phyloP scores from a whole-genome alignment of 1,139 yeast species.

The Sugiyamaella castrensis region DNA sequence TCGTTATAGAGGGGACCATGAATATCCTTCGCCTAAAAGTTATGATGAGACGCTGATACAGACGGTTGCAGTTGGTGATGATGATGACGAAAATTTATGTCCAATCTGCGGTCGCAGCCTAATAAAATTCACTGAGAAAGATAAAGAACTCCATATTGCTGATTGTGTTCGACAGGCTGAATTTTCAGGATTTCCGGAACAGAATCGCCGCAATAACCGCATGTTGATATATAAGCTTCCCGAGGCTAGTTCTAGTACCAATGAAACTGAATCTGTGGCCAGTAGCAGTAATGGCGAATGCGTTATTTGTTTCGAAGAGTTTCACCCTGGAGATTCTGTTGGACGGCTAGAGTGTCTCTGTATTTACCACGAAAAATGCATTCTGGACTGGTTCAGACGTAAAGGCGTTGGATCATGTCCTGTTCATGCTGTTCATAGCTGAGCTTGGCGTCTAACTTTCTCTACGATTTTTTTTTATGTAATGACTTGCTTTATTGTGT shows the following conservation, averaged over 20 bases:
- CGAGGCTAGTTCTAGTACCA: not conserved
- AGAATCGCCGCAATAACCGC: conserved; percentile 54
- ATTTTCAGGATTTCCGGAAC: conserved; percentile 58
- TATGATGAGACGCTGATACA: conserved; percentile 32
- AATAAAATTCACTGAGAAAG: conserved; percentile 42
- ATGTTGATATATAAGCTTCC: conserved; percentile 84
- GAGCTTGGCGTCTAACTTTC: conserved; percentile 3
- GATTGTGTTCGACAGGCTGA: conserved; percentile 66
- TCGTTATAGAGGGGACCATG: not conserved
- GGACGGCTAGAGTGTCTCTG: conserved; percentile 94
- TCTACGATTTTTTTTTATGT: conserved; percentile 1
- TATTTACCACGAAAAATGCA: conserved; percentile 87
- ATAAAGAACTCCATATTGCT: conserved; percentile 65
- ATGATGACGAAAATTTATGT: conserved; percentile 45
- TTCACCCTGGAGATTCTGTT: conserved; percentile 80
- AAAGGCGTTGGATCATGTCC: conserved; percentile 88
- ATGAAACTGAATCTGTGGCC: conserved; percentile 14
- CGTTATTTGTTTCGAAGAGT: conserved; percentile 88
- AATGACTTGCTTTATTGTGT: not conserved
- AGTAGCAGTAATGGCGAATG: conserved; percentile 53
- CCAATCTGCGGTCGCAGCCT: conserved; percentile 50
- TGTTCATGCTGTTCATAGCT: conserved; percentile 55
- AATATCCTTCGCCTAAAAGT: conserved; percentile 8
- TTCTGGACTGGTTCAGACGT: conserved; percentile 82
- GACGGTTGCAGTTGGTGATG: conserved; percentile 27